Conservation (phyloP, 371 early-diverging fungal species). For the Mucor indicus region DNA sequence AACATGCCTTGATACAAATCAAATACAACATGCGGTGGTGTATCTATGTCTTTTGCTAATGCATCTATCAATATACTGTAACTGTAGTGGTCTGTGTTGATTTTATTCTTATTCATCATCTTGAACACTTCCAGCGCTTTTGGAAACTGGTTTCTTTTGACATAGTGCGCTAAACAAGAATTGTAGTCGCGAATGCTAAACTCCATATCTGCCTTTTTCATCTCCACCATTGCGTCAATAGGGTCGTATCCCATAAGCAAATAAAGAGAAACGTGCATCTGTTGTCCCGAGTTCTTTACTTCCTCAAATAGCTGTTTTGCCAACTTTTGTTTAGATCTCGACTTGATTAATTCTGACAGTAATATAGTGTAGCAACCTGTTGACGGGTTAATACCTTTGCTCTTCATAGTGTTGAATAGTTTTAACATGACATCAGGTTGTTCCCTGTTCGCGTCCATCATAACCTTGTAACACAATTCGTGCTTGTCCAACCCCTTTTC, state of each 20-base stretch:
- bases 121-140: constrained; percentile 33
- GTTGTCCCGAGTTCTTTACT: constrained; percentile 5
- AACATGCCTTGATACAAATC: constrained; percentile 38
- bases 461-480: constrained; percentile 12
- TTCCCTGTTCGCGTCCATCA: constrained; percentile 18
- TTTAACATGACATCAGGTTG: constrained; percentile 16
- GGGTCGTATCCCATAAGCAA: constrained; percentile 28
- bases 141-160: constrained; percentile 26
- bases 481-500: constrained; percentile 3
- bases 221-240: constrained; percentile 18
- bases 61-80: constrained; percentile 41
- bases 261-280: constrained; percentile 15
- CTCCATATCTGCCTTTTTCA: constrained; percentile 2
- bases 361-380: constrained; percentile 29
- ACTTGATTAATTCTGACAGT: constrained; percentile 6
- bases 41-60: constrained; percentile 25
- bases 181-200: constrained; percentile 30
- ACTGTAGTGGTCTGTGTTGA: constrained; percentile 27
- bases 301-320: too few species aligned
- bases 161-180: constrained; percentile 16
- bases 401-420: constrained; percentile 39
- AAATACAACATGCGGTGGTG: constrained; percentile 22
- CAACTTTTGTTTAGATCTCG: too few species aligned
- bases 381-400: constrained; percentile 22
- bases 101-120: constrained; percentile 19